Evolutionary conservation across 108 stramenopile species (phyloP).

Genomic region (Discostella pseudostelligera): DNA sequence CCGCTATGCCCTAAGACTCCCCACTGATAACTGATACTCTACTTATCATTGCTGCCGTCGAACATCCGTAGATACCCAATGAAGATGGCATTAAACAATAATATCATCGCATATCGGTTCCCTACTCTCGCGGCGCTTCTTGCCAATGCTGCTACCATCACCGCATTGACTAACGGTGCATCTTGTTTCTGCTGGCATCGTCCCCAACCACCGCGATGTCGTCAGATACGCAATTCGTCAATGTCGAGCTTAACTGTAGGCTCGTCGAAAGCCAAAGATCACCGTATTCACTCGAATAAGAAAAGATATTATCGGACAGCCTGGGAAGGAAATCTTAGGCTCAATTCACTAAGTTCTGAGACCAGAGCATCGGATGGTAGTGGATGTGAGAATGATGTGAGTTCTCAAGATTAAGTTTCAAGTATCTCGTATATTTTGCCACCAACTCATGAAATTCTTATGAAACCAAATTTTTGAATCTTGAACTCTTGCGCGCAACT

Average conservation of each 20-base stretch:
- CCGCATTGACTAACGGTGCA: slow-evolving; percentile 7
- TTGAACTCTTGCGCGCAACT: too few species aligned
- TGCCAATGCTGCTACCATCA: neutral
- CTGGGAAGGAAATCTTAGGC: slow-evolving; percentile 1
- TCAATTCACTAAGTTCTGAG: neutral
- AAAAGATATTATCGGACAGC: slow-evolving; percentile 1
- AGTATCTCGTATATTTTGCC: neutral
- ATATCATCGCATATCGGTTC: slow-evolving; percentile 2
- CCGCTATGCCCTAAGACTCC: too few species aligned
- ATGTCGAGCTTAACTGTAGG: neutral
- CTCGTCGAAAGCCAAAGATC: neutral
- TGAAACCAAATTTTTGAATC: neutral
- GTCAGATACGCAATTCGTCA: slow-evolving; percentile 7
- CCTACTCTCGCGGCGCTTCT: slow-evolving; percentile 3
- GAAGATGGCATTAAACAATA: neutral
- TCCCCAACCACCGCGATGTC: slow-evolving; percentile 3
- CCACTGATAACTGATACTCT: too few species aligned
- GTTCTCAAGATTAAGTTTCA: neutral
- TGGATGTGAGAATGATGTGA: slow-evolving; percentile 3
- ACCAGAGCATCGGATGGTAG: neutral
- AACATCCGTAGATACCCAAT: neutral
- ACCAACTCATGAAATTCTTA: neutral
- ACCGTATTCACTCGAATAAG: too few species aligned
- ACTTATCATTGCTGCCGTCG: too few species aligned
- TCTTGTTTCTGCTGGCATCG: neutral